These are phyloP conservation scores for Cyberlindnera japonica DNA, from an alignment of 805 yeast genomes.

Conservation along the genomic window DNA sequence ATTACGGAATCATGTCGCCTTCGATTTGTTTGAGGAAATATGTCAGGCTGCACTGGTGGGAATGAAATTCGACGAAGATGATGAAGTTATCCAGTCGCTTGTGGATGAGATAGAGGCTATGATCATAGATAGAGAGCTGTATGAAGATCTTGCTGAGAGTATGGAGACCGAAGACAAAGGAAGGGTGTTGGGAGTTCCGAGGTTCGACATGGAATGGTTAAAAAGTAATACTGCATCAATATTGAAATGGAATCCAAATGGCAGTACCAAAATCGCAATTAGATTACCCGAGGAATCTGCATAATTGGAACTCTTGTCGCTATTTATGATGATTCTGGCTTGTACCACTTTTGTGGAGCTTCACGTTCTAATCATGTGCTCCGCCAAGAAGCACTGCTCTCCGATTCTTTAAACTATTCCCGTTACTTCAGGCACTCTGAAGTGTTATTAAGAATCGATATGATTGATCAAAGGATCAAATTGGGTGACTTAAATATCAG, in stretches of 20 bases:
- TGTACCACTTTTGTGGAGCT: conserved; percentile 8
- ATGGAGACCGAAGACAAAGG: conserved; percentile 3
- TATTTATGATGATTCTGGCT: conserved; percentile 8
- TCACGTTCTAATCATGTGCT: no score
- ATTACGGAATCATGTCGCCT: conserved; percentile 5
- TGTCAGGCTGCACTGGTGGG: conserved; percentile 1
- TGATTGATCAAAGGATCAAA: conserved; percentile 5
- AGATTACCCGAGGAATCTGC: conserved; percentile 3
- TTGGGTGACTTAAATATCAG: conserved; percentile 1
- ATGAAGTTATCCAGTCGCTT: conserved; percentile 1
- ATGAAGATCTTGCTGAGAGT: conserved; percentile 7
- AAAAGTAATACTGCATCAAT: neutral
- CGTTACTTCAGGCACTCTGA: conserved; percentile 5
- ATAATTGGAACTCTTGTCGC: conserved; percentile 5
- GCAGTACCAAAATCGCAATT: conserved; percentile 2
- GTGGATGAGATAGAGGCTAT: conserved; percentile 8
- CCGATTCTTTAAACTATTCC: conserved; percentile 4
- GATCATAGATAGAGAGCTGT: conserved; percentile 2
- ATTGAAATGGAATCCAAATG: neutral
- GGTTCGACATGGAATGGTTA: conserved; percentile 2
- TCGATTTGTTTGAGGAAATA: conserved; percentile 8
- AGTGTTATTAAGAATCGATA: conserved; percentile 3
- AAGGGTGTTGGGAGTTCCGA: conserved; percentile 9
- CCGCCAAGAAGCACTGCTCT: no score
- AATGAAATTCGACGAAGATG: conserved; percentile 1